phyloP scores from a whole-genome alignment of 2,329 filamentous ascomycete species.

The Sporothrix brunneoviolacea region DNA sequence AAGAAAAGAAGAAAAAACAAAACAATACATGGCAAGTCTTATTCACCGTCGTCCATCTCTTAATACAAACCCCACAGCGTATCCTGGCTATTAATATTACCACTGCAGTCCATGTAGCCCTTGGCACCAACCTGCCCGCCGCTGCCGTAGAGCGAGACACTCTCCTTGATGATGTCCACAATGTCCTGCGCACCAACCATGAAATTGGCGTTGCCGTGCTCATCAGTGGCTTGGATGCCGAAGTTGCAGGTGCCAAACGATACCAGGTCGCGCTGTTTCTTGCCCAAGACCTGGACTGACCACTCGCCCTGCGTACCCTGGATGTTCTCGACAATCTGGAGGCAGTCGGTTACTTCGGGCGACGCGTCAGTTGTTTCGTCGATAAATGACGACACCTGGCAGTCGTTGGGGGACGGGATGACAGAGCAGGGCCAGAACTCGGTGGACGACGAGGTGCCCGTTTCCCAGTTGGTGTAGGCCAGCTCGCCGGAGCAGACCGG shows the following conservation, averaged over 20 bases:
- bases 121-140: conserved; percentile 31
- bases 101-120: conserved; percentile 27
- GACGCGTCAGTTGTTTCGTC: conserved; percentile 29
- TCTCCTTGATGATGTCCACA: conserved; percentile 30
- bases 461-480: no score
- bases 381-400: conserved; percentile 27
- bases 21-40: no score
- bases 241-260: conserved; percentile 27
- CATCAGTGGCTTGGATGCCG: conserved; percentile 23
- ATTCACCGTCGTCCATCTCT: no score
- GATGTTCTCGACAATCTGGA: conserved; percentile 29
- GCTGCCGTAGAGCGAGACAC: no score
- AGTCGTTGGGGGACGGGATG: conserved; percentile 21
- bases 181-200: conserved; percentile 30
- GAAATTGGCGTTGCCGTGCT: conserved; percentile 25
- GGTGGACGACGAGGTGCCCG: conserved; percentile 20
- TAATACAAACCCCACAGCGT: conserved; percentile 13
- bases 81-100: conserved; percentile 15
- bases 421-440: conserved; percentile 30
- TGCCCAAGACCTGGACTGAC: conserved; percentile 13
- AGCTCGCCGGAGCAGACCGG: conserved; percentile 34
- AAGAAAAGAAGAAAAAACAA: no score
- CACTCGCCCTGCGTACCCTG: conserved; percentile 18
- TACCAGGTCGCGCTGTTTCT: conserved; percentile 23
- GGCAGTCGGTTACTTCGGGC: conserved; percentile 29